Conservation (phyloP, 2,329 filamentous ascomycete species). For the Penicillium olsonii region DNA sequence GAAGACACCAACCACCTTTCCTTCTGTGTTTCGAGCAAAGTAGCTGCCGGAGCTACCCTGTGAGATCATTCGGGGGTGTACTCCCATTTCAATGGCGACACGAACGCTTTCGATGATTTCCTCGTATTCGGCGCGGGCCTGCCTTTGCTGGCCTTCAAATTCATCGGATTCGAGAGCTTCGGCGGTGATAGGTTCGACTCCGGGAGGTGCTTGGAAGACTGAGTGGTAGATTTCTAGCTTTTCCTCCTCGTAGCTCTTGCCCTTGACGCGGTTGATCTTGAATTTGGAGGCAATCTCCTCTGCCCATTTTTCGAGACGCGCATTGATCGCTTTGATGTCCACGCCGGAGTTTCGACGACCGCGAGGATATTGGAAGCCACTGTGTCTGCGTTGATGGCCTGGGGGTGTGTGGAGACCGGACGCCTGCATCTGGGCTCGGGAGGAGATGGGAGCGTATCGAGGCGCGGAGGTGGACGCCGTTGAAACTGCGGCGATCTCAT, state of each 20-base stretch:
- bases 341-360: constrained; percentile 79
- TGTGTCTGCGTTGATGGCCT: constrained; percentile 48
- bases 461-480: constrained; percentile 58
- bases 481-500: constrained; percentile 57
- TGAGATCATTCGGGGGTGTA: constrained; percentile 93
- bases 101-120: constrained; percentile 87
- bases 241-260: constrained; percentile 75
- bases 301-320: constrained; percentile 90
- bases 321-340: constrained; percentile 97
- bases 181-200: constrained; percentile 75
- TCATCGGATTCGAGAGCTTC: constrained; percentile 66
- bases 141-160: constrained; percentile 59
- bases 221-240: constrained; percentile 94
- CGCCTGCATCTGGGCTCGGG: constrained; percentile 54
- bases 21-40: constrained; percentile 87
- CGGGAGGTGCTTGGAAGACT: constrained; percentile 91
- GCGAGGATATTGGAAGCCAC: constrained; percentile 51
- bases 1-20: constrained; percentile 96
- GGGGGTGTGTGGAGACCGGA: constrained; percentile 41
- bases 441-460: constrained; percentile 63
- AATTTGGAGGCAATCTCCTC: constrained; percentile 98
- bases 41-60: constrained; percentile 98
- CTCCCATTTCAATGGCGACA: constrained; percentile 81
- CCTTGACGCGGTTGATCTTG: constrained; percentile 78
- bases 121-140: constrained; percentile 82